Evolutionary conservation across 1,284 basidiomycete genomes (phyloP).

Genomic region (Pholiota adiposa): DNA sequence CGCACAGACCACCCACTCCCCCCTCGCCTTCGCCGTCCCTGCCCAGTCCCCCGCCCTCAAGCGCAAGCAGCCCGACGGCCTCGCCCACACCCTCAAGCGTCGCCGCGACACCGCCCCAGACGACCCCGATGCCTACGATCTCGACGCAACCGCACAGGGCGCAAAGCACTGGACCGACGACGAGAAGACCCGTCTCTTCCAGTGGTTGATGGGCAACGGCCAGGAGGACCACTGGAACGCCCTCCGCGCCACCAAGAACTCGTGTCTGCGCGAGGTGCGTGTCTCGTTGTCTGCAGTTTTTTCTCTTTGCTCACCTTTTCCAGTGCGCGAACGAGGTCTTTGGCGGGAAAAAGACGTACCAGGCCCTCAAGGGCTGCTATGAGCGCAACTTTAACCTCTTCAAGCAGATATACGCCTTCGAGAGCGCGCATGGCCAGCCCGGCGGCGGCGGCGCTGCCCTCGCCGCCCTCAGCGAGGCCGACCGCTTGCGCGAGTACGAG

Average conservation of each 20-base stretch:
- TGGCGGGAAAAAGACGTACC: constrained; percentile 74
- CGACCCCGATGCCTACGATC: constrained; percentile 51
- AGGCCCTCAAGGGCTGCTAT: constrained; percentile 79
- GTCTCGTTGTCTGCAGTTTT: constrained; percentile 2
- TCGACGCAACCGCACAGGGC: constrained; percentile 54
- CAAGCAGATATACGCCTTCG: constrained; percentile 76
- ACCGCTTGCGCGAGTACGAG: constrained; percentile 68
- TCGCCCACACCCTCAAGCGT: constrained; percentile 49
- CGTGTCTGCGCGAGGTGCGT: constrained; percentile 73
- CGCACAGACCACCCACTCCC: constrained; percentile 36
- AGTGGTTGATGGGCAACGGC: constrained; percentile 70
- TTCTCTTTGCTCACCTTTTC: neutral
- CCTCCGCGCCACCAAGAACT: constrained; percentile 76
- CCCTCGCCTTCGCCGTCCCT: constrained; percentile 38
- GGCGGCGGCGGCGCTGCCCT: constrained; percentile 37
- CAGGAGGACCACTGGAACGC: constrained; percentile 77
- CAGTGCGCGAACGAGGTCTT: constrained; percentile 73
- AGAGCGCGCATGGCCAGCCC: constrained; percentile 52
- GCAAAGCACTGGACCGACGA: constrained; percentile 83
- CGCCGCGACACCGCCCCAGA: constrained; percentile 45
- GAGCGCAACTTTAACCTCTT: constrained; percentile 81
- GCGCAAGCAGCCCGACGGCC: constrained; percentile 55
- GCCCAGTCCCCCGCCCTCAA: constrained; percentile 47
- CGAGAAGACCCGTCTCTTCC: constrained; percentile 73
- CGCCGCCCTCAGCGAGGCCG: constrained; percentile 51